Percentiles rank a stretch among this genome's conserved stretches.
phyloP scores from a whole-genome alignment of 108 stramenopile genomes.

The Conticribra guillardii region DNA sequence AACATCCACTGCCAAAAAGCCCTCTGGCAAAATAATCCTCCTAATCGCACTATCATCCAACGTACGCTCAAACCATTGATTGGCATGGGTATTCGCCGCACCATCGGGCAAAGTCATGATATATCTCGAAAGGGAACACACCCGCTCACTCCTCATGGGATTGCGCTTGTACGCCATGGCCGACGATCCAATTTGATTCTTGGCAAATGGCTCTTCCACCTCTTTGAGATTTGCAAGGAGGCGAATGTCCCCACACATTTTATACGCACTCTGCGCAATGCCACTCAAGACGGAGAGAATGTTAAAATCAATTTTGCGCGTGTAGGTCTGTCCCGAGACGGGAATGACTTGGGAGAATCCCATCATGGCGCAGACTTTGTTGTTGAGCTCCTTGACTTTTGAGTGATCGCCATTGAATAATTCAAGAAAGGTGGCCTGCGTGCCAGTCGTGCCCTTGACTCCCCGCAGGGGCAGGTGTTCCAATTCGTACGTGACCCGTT shows the following conservation, averaged over 20 bases:
- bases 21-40: constrained; percentile 96
- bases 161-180: constrained; percentile 98
- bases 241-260: constrained; percentile 99
- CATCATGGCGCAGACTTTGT: constrained; percentile 92
- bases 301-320: constrained; percentile 96
- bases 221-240: constrained; percentile 97
- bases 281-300: constrained; percentile 90
- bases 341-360: constrained; percentile 89
- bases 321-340: constrained; percentile 98
- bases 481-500: constrained; percentile 88
- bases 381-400: constrained; percentile 90
- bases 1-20: constrained; percentile 94
- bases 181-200: constrained; percentile 95
- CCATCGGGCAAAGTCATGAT: constrained; percentile 91
- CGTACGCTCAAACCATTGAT: constrained; percentile 99
- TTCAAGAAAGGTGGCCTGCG: constrained; percentile 97
- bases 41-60: constrained; percentile 99
- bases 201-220: constrained; percentile 93
- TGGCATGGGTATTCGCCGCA: constrained; percentile 95
- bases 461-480: constrained; percentile 96
- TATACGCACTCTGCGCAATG: constrained; percentile 95
- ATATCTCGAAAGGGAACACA: constrained; percentile 93
- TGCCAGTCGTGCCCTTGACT: constrained; percentile 99
- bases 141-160: constrained; percentile 97
- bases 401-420: constrained; percentile 99